phyloP scores from a whole-genome alignment of 345 rosid species.

The Salix arbutifolia region DNA sequence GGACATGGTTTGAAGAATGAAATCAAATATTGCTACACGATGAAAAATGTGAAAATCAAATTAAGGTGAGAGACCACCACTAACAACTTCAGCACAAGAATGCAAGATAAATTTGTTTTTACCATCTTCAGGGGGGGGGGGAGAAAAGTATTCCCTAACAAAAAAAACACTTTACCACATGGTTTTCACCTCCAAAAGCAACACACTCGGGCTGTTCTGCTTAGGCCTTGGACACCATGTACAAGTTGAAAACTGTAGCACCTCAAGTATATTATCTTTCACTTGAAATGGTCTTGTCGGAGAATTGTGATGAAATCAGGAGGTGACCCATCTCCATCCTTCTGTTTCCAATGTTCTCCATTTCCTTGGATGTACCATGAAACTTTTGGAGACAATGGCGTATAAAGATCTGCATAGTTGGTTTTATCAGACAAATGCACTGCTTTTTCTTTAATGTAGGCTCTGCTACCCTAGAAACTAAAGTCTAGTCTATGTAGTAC shows the following conservation, averaged over 20 bases:
- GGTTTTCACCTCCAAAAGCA: conserved; percentile 12
- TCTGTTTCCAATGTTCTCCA: conserved; percentile 55
- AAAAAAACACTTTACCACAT: conserved; percentile 6
- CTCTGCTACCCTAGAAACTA: neutral
- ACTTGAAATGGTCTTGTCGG: conserved; percentile 59
- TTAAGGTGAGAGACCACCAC: neutral
- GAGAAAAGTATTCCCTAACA: neutral
- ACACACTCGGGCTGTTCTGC: neutral
- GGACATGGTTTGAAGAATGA: conserved; percentile 3
- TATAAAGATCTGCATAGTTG: conserved; percentile 50
- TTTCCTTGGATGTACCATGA: conserved; percentile 65
- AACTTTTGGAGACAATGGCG: conserved; percentile 62
- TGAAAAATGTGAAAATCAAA: neutral
- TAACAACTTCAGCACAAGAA: neutral
- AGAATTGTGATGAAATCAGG: conserved; percentile 42
- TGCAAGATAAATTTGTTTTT: neutral
- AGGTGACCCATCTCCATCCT: conserved; percentile 50
- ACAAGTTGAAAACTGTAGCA: neutral
- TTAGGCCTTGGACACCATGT: neutral
- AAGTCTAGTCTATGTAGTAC: neutral
- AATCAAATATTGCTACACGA: neutral
- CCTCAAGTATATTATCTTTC: neutral
- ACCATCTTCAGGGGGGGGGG: neutral
- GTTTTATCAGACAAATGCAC: conserved; percentile 5
- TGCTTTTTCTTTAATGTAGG: neutral